Conservation (phyloP, 306 rosid genomes). For the Inga oerstediana region DNA sequence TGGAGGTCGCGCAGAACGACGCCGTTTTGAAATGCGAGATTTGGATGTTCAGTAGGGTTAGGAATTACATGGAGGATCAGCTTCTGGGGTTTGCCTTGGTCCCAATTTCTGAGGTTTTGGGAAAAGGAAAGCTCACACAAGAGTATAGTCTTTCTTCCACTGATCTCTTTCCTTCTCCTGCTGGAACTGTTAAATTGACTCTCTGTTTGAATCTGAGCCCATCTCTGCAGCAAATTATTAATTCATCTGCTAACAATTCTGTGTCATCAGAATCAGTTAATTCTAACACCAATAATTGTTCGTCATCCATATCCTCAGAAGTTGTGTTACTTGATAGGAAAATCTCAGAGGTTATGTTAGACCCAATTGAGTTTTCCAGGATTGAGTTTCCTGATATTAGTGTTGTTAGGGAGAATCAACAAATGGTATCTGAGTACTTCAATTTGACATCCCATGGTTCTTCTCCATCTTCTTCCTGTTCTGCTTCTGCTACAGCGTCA, state of each 20-base stretch:
- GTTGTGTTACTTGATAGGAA: conserved; percentile 76
- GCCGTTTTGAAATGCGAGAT: conserved; percentile 89
- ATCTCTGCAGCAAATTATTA: conserved; percentile 40
- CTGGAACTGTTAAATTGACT: conserved; percentile 78
- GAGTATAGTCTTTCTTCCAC: conserved; percentile 88
- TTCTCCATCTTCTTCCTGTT: neutral
- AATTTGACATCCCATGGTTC: conserved; percentile 39
- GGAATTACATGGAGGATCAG: conserved; percentile 84
- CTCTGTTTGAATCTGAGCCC: conserved; percentile 48
- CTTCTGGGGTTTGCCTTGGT: conserved; percentile 89
- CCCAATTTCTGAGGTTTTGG: conserved; percentile 61
- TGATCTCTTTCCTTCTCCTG: conserved; percentile 94
- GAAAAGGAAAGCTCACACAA: conserved; percentile 69
- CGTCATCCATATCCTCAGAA: conserved; percentile 92
- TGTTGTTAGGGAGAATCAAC: conserved; percentile 70
- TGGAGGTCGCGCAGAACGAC: conserved; percentile 72
- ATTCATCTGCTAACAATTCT: conserved; percentile 36
- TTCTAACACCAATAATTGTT: conserved; percentile 16
- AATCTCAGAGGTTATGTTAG: conserved; percentile 50
- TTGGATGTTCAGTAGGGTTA: conserved; percentile 92
- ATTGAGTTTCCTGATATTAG: conserved; percentile 84
- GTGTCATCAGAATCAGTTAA: conserved; percentile 47
- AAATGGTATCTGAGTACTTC: conserved; percentile 87
- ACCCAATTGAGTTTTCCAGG: conserved; percentile 77
- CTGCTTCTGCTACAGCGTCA: conserved; percentile 18